Evolutionary conservation across 805 yeast genomes (phyloP), one percentile per base, ranked within the genome.

Genomic region (Kazachstania kunashirensis): DNA sequence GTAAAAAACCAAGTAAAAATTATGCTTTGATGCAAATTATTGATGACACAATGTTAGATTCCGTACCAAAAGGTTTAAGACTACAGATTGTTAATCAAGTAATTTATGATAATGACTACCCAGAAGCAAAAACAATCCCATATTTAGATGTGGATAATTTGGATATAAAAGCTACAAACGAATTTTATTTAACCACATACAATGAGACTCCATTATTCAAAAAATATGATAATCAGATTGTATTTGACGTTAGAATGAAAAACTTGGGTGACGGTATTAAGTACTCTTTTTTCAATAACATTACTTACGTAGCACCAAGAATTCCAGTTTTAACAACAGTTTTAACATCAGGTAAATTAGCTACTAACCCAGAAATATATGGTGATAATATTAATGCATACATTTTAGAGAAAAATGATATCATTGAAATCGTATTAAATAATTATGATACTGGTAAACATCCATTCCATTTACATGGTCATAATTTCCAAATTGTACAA

Each of bases 391-490:
- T 80, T 37, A 78, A 78, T 52, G 62, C 82, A 0, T 70, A 68
- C 48, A 68, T 84, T 2, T 61, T 85, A 16, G 71, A 73, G 39
- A 53, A 66, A 5, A 73, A 72, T 34, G 84, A 79, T 34, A 70
- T 78, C 27, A 68, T 88, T 32, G 95, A 86, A 48, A 61, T 86
- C 31, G 81, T 84, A 1, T 55, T 86, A 31, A 81, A 84, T 54
- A 88, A 86, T 53, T 68, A 67, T 50, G 96, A 86, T 56, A 77
- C 80, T 4, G 83, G 85, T 41, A 77, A 77, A 45, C 88, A 79
- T 57, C 85, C 85, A 16, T 79, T 79, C 74, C 88, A 79, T 56
- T 67, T 79, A 48, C 88, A 79, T 50, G 88, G 88, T 12, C 86
- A 79, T 52, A 68, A 58, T 33, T 79, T 79, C 66, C 85, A 78